Evolutionary conservation across 768 basidiomycete species (phyloP).

Genomic region (Termitomyces sp.): DNA sequence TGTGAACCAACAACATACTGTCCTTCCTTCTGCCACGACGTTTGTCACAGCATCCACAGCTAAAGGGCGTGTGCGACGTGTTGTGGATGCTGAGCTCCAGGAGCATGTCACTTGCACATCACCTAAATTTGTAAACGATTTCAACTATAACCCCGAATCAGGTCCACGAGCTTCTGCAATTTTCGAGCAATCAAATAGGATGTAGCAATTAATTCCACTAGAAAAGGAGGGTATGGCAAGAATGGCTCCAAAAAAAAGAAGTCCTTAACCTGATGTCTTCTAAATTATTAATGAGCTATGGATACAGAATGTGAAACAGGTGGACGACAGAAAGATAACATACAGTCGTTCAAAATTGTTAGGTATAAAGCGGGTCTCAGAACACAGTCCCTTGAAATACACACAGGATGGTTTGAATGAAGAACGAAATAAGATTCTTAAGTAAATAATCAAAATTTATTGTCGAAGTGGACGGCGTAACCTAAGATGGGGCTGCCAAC

Average conservation of each 20-base stretch:
- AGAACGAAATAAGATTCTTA: background rate
- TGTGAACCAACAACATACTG: background rate
- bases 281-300: conserved; percentile 3
- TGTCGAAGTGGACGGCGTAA: conserved; percentile 33
- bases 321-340: background rate
- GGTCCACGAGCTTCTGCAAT: background rate
- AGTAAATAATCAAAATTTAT: background rate
- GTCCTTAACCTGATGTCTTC: background rate
- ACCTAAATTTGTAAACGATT: background rate
- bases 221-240: background rate
- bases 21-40: background rate
- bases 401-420: background rate
- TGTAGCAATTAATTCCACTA: background rate
- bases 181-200: background rate
- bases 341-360: background rate
- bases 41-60: conserved; percentile 1
- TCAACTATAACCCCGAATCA: background rate
- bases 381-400: background rate
- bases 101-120: background rate
- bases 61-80: background rate
- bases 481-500: conserved; percentile 77
- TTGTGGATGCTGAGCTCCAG: background rate
- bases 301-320: conserved; percentile 5
- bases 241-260: background rate
- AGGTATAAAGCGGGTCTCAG: background rate